A percentile compares a stretch with the other conserved stretches of the same genome.
Evolutionary conservation across 352 stramenopile genomes (phyloP).

Genomic region (Phytophthora hibernalis): DNA sequence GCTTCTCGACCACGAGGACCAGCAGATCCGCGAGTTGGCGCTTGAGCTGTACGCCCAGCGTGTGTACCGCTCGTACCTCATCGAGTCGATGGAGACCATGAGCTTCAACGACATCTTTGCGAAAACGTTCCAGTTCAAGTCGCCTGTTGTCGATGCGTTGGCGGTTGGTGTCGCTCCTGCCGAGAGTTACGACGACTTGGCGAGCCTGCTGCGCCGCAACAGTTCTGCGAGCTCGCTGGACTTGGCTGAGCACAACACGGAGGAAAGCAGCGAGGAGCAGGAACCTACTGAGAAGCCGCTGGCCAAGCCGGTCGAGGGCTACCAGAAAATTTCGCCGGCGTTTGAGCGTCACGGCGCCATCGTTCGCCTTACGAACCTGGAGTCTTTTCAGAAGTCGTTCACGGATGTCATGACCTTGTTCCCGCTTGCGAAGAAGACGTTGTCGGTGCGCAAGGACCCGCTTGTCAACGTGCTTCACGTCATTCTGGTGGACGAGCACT

Average conservation of each 20-base stretch:
- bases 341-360: conserved; percentile 86
- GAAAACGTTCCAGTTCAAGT: conserved; percentile 91
- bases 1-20: conserved; percentile 76
- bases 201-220: conserved; percentile 73
- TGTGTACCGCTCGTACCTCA: conserved; percentile 89
- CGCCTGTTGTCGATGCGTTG: conserved; percentile 79
- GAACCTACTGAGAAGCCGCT: conserved; percentile 35
- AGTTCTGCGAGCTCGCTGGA: conserved; percentile 52
- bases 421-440: conserved; percentile 70
- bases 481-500: conserved; percentile 76
- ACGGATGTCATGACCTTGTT: conserved; percentile 75
- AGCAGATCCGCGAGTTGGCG: conserved; percentile 70
- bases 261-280: conserved; percentile 50
- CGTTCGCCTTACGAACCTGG: conserved; percentile 88
- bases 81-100: conserved; percentile 86
- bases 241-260: conserved; percentile 39
- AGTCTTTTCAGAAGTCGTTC: conserved; percentile 77
- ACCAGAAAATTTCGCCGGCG: conserved; percentile 77
- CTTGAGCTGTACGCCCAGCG: conserved; percentile 87
- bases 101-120: conserved; percentile 70
- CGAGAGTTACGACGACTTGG: conserved; percentile 87
- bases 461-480: conserved; percentile 89
- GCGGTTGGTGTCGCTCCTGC: conserved; percentile 73
- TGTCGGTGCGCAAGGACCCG: conserved; percentile 68
- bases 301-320: conserved; percentile 52